These are phyloP conservation scores for Aureobasidium leucospermi DNA, from an alignment of 2,329 filamentous ascomycete species.

Conservation along the genomic window DNA sequence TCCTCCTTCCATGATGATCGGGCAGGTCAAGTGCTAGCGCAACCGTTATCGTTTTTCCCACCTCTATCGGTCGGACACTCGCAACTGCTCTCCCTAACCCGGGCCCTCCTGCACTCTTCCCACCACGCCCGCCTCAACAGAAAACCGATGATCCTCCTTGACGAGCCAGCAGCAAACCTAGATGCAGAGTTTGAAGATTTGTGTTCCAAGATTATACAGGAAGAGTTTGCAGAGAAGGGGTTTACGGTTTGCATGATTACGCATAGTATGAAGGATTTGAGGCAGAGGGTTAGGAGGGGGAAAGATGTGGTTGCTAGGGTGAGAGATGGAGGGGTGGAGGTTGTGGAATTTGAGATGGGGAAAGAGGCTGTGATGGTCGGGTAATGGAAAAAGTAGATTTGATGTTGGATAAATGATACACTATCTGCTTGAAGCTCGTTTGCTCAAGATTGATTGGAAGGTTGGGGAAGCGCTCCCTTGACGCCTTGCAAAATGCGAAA, in stretches of 20 bases:
- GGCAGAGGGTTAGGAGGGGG: not conserved
- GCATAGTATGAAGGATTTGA: conserved; percentile 39
- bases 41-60: too few species aligned
- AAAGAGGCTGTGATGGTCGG: too few species aligned
- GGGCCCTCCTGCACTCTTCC: conserved; percentile 35
- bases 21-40: conserved; percentile 29
- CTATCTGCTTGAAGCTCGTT: too few species aligned
- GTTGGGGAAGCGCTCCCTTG: too few species aligned
- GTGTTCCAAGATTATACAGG: not conserved
- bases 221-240: conserved; percentile 38
- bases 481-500: too few species aligned
- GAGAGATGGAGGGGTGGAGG: not conserved
- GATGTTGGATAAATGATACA: too few species aligned
- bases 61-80: conserved; percentile 39
- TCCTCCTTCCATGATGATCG: conserved; percentile 30
- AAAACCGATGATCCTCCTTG: conserved; percentile 31
- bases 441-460: too few species aligned
- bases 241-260: conserved; percentile 54
- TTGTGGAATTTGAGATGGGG: too few species aligned
- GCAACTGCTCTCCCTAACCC: conserved; percentile 43
- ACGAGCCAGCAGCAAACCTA: conserved; percentile 19
- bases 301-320: not conserved
- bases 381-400: too few species aligned
- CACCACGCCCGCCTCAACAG: conserved; percentile 18
- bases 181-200: not conserved